Base-by-base conservation (phyloP, 2,329 filamentous ascomycete genomes). In the Claviceps digitariae region DNA sequence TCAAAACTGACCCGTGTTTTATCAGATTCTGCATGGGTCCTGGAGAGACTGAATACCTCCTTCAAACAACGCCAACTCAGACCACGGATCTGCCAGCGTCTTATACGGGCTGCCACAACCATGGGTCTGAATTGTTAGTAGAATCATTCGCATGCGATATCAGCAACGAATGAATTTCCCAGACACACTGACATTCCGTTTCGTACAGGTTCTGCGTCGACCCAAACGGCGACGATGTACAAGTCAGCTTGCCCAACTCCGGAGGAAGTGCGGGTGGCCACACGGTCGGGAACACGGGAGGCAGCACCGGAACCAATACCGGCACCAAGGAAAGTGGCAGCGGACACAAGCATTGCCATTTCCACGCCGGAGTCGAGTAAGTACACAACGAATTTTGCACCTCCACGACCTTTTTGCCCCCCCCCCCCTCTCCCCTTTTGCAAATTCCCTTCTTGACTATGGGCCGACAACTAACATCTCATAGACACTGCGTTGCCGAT, bases 311-410 rank as follows among this genome's bases (percentile, higher is more conserved):
- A 27, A 40, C 25, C 40, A 36, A 40, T 20, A 45, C 23, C 27
- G 23, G n/a, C 38, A 21, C 20, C 45, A 21, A 41, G 57, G 57
- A 4, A 62, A 52, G 48, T 9, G 43, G 29, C 9, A 47, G 36
- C 27, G 41, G 36, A 29, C 50, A 55, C 46, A 52, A 50, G 31
- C 51, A 61, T 41, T 62, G 60, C 59, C 86, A 90, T 62, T 87
- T 84, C 66, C 85, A 90, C 59, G 84, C 84, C 10, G 84, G 84
- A 40, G 81, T 89, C 23, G 82, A 87, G 83, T 86, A 70, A 67
- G 81, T 54, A 20, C 41, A 20, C 29, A 10, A 1, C 29, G 31
- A n/a, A 25, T n/a, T 12, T 38, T 12, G 6, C 38, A 21, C 15
- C 25, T 8, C 9, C 6, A 7, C 15, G 9, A 4, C 27, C 27